These are phyloP conservation scores for Paramarasmius palmivorus DNA, from an alignment of 1,284 basidiomycete species.

Conservation along the genomic window DNA sequence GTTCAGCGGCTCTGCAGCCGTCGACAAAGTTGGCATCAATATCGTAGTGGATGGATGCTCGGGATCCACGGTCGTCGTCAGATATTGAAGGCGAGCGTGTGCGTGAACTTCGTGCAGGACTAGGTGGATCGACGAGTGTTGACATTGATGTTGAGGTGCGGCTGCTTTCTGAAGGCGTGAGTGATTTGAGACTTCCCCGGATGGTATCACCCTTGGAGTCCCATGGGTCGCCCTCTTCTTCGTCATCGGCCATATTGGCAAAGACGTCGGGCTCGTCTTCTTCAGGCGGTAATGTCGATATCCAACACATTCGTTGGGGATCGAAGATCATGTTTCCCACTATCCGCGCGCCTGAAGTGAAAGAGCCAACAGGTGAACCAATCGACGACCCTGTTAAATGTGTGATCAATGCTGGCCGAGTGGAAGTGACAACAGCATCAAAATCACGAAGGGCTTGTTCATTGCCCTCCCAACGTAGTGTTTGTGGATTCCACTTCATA, in stretches of 20 bases:
- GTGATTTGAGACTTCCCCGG: constrained; percentile 56
- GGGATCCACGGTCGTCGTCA: constrained; percentile 73
- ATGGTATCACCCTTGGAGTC: constrained; percentile 76
- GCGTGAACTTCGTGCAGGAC: constrained; percentile 59
- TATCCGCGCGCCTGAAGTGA: constrained; percentile 75
- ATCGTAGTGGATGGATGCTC: constrained; percentile 72
- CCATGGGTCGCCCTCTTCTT: constrained; percentile 72
- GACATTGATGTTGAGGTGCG: constrained; percentile 34
- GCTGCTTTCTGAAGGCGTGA: constrained; percentile 37
- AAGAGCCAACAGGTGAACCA: constrained; percentile 77
- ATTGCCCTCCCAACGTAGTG: constrained; percentile 95
- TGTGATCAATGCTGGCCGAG: constrained; percentile 93
- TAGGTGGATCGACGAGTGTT: constrained; percentile 44
- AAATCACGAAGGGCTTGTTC: constrained; percentile 89
- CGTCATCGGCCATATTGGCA: constrained; percentile 86
- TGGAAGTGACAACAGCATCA: constrained; percentile 80
- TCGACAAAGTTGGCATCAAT: constrained; percentile 73
- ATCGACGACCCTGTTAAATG: constrained; percentile 82
- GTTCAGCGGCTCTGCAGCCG: constrained; percentile 74
- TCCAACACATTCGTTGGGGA: constrained; percentile 92
- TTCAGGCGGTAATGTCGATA: constrained; percentile 79
- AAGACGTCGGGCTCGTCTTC: constrained; percentile 94
- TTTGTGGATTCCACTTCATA: constrained; percentile 94
- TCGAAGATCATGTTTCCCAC: constrained; percentile 99
- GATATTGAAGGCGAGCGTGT: constrained; percentile 68